These are phyloP conservation scores for Sisymbrium altissimum DNA, from an alignment of 345 rosid genomes.

Conservation along the genomic window DNA sequence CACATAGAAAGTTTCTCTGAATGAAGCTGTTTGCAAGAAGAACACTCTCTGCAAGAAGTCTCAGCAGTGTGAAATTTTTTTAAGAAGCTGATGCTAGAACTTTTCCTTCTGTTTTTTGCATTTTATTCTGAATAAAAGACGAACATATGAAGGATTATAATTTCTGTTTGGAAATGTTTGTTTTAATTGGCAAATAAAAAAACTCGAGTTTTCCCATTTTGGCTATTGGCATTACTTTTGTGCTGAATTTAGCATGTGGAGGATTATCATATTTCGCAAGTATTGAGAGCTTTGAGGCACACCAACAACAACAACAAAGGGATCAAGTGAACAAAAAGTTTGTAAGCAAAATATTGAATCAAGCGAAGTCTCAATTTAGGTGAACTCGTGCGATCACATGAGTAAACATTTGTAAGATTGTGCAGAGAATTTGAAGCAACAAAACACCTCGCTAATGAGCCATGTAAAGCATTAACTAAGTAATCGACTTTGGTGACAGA, in stretches of 20 bases:
- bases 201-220: neutral
- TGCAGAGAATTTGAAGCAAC: neutral
- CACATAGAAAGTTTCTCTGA: conserved; percentile 76
- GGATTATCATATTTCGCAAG: too few relatives aligned
- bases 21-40: conserved; percentile 34
- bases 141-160: conserved; percentile 12
- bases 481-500: neutral
- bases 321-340: neutral
- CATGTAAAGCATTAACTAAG: too few relatives aligned
- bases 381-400: neutral
- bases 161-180: conserved; percentile 6
- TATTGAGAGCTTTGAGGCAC: neutral
- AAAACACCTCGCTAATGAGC: neutral
- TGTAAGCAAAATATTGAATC: neutral
- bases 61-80: neutral
- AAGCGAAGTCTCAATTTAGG: neutral
- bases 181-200: conserved; percentile 21
- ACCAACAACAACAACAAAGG: neutral
- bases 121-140: conserved; percentile 5
- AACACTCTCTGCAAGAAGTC: neutral
- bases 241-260: neutral
- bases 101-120: neutral
- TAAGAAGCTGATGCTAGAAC: neutral
- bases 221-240: neutral
- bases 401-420: neutral